phyloP scores from a whole-genome alignment of 2,329 filamentous ascomycete species.

The Cadophora luteo-olivacea region DNA sequence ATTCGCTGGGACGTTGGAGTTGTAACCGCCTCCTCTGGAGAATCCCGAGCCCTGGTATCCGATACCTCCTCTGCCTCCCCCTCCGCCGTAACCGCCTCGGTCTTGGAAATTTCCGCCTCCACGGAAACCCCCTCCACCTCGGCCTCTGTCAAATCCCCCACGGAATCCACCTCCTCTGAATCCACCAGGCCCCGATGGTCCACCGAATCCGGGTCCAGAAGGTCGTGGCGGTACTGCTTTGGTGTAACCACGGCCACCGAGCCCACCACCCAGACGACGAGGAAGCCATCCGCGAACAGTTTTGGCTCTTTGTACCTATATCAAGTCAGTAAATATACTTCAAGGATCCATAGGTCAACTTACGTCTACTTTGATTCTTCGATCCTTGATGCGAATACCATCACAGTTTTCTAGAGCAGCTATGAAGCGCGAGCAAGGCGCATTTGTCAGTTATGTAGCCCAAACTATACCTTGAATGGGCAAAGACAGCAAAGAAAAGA shows the following conservation, averaged over 20 bases:
- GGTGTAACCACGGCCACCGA: conserved; percentile 92
- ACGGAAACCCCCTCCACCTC: conserved; percentile 57
- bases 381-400: conserved; percentile 90
- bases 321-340: neutral
- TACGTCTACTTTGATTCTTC: conserved; percentile 87
- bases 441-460: conserved; percentile 74
- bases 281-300: conserved; percentile 95
- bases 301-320: conserved; percentile 79
- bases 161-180: conserved; percentile 53
- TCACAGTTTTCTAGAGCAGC: conserved; percentile 88
- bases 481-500: conserved; percentile 45
- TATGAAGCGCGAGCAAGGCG: conserved; percentile 67
- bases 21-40: conserved; percentile 41
- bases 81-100: conserved; percentile 41
- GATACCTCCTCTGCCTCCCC: conserved; percentile 44
- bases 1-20: conserved; percentile 56
- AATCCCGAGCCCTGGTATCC: conserved; percentile 43
- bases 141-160: conserved; percentile 49
- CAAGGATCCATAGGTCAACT: neutral
- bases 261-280: conserved; percentile 86
- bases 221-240: conserved; percentile 78
- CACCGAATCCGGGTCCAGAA: conserved; percentile 65
- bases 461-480: conserved; percentile 53
- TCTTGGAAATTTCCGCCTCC: conserved; percentile 45
- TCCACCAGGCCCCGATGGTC: conserved; percentile 56